phyloP scores from a whole-genome alignment of 2,329 filamentous ascomycete genomes.

The Aureobasidium sp. region DNA sequence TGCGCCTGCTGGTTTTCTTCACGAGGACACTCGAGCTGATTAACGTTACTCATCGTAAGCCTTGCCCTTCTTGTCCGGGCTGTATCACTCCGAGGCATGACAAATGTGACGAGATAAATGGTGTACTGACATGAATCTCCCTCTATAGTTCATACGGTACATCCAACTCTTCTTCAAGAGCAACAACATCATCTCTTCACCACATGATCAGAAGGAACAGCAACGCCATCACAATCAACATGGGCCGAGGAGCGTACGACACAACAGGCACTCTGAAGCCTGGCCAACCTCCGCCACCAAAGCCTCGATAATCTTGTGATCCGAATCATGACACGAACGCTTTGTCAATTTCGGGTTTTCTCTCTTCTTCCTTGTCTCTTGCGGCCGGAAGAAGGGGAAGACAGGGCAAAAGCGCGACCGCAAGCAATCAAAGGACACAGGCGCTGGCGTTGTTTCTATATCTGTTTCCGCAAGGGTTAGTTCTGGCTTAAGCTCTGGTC shows the following conservation, averaged over 20 bases:
- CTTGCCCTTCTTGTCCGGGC: conserved; percentile 10
- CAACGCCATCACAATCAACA: conserved; percentile 34
- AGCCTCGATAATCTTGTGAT: conserved; percentile 16
- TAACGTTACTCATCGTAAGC: conserved; percentile 15
- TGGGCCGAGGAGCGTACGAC: conserved; percentile 45
- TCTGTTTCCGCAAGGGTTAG: conserved; percentile 13
- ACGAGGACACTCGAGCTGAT: conserved; percentile 11
- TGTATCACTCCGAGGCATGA: conserved; percentile 12
- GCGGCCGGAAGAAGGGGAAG: conserved; percentile 11
- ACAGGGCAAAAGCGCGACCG: too few species aligned
- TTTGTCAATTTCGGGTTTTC: neutral
- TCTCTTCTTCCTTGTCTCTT: neutral
- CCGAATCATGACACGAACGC: conserved; percentile 1
- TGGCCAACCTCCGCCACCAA: conserved; percentile 32
- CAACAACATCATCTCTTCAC: neutral
- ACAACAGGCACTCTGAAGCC: conserved; percentile 44
- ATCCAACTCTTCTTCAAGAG: conserved; percentile 3
- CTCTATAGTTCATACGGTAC: neutral
- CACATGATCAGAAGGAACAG: conserved; percentile 38
- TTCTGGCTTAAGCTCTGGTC: conserved; percentile 11
- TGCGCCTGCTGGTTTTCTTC: conserved; percentile 2
- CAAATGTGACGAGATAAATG: conserved; percentile 6
- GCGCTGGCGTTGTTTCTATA: conserved; percentile 13
- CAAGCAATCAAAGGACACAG: conserved; percentile 9
- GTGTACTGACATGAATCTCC: conserved; percentile 5